A percentile compares a stretch with the other conserved stretches of the same genome.
Evolutionary conservation across 371 early-diverging fungal species (phyloP).

Genomic region (Scutellospora calospora): DNA sequence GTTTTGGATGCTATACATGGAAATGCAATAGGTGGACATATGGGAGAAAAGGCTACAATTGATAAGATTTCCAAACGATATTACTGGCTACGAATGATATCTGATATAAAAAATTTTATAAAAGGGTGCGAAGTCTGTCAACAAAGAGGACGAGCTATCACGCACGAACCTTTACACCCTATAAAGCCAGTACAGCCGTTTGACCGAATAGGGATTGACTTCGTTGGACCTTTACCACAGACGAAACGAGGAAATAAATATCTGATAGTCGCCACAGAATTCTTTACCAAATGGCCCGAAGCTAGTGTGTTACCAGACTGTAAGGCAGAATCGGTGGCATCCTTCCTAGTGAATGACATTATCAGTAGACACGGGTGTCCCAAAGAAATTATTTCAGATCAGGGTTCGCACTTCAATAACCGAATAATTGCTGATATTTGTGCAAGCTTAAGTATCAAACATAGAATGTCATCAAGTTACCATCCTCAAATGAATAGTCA

Average conservation of each 20-base stretch:
- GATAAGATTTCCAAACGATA: too few relatives aligned
- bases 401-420: slow-evolving; percentile 44
- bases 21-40: not conserved
- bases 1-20: not conserved
- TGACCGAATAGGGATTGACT: slow-evolving; percentile 52
- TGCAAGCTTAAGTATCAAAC: slow-evolving; percentile 12
- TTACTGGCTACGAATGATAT: too few relatives aligned
- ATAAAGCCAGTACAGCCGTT: slow-evolving; percentile 43
- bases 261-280: slow-evolving; percentile 54
- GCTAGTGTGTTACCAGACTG: slow-evolving; percentile 52
- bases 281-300: slow-evolving; percentile 55
- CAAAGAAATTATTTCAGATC: slow-evolving; percentile 49
- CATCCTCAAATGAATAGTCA: slow-evolving; percentile 44
- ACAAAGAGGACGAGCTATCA: too few relatives aligned
- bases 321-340: slow-evolving; percentile 46
- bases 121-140: too few relatives aligned
- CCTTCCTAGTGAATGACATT: slow-evolving; percentile 53
- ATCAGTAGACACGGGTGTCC: slow-evolving; percentile 50
- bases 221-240: slow-evolving; percentile 51
- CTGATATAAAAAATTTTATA: too few relatives aligned
- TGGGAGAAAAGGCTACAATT: too few relatives aligned
- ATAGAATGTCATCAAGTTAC: slow-evolving; percentile 40
- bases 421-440: not conserved
- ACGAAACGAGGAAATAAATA: slow-evolving; percentile 49
- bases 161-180: too few relatives aligned